phyloP scores from a whole-genome alignment of 2,329 filamentous ascomycete genomes.

The Karstenula rhodostoma region DNA sequence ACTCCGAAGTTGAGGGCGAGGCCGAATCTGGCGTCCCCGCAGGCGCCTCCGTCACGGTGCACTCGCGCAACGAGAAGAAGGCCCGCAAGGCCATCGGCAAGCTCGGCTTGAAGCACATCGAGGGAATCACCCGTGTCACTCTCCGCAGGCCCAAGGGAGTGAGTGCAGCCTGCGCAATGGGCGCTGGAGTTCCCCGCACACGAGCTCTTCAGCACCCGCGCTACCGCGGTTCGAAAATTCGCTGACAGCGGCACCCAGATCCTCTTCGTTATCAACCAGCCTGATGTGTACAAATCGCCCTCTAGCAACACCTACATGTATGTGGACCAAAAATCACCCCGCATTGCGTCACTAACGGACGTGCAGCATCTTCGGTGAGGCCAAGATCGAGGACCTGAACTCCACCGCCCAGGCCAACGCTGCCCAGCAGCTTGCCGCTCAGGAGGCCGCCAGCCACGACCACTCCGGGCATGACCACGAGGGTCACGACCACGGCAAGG shows the following conservation, averaged over 20 bases:
- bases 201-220: conserved; percentile 3
- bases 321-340: conserved; percentile 52
- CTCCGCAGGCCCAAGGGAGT: conserved; percentile 99
- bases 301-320: conserved; percentile 99
- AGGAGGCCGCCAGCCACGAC: conserved; percentile 71
- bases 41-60: conserved; percentile 87
- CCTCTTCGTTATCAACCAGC: conserved; percentile 99
- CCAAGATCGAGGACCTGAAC: conserved; percentile 99
- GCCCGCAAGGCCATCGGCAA: conserved; percentile 99
- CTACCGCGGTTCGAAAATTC: conserved; percentile 19
- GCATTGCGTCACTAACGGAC: conserved; percentile 21
- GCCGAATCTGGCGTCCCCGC: conserved; percentile 75
- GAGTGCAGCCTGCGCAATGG: conserved; percentile 59
- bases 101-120: conserved; percentile 94
- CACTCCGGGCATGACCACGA: conserved; percentile 77
- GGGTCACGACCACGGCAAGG: conserved; percentile 75
- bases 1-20: conserved; percentile 78
- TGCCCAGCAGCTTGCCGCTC: conserved; percentile 89
- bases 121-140: conserved; percentile 97
- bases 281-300: conserved; percentile 99
- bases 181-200: conserved; percentile 17
- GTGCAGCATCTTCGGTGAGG: conserved; percentile 94
- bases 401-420: conserved; percentile 95
- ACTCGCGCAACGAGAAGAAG: conserved; percentile 99
- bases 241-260: conserved; percentile 66